A percentile compares a stretch with the other conserved stretches of the same genome.
phyloP scores from a whole-genome alignment of 2,329 filamentous ascomycete genomes.

The Colletotrichum sp. region DNA sequence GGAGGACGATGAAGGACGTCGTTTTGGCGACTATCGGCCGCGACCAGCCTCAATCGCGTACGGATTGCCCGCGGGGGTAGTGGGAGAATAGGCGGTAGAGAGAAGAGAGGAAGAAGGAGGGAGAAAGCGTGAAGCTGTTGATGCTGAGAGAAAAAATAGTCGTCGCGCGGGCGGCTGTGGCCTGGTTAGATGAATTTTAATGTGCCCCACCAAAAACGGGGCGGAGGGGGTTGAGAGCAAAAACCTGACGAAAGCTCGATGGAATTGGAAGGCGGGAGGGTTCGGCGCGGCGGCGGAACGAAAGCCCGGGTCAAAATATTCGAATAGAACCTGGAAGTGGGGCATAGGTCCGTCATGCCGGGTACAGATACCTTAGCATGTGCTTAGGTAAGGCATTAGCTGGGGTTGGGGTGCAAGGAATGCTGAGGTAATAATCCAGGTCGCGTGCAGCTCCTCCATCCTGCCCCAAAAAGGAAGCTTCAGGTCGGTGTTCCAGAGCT shows the following conservation, averaged over 20 bases:
- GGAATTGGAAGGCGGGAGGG: not conserved
- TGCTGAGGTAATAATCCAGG: not conserved
- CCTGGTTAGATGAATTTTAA: conserved; percentile 24
- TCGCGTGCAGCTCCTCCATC: not conserved
- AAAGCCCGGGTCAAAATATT: not conserved
- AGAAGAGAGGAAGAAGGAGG: conserved; percentile 22
- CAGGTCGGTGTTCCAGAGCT: not conserved
- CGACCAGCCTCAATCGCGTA: conserved; percentile 43
- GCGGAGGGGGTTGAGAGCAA: not conserved
- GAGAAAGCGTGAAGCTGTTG: conserved; percentile 29
- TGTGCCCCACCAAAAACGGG: conserved; percentile 15
- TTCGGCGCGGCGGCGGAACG: conserved; percentile 2
- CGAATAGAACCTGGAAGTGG: not conserved
- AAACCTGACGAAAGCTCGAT: not conserved
- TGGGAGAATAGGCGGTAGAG: conserved; percentile 14
- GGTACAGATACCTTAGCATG: not conserved
- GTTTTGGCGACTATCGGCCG: conserved; percentile 47
- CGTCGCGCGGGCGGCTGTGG: conserved; percentile 7
- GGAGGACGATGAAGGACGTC: conserved; percentile 43
- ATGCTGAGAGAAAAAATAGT: conserved; percentile 24
- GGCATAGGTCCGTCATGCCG: not conserved
- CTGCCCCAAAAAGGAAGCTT: not conserved
- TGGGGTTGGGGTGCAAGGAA: not conserved
- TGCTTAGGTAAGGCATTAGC: not conserved
- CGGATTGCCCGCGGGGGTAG: conserved; percentile 12